Base-by-base conservation (phyloP, 768 basidiomycete genomes). In the Heimioporus sp. region DNA sequence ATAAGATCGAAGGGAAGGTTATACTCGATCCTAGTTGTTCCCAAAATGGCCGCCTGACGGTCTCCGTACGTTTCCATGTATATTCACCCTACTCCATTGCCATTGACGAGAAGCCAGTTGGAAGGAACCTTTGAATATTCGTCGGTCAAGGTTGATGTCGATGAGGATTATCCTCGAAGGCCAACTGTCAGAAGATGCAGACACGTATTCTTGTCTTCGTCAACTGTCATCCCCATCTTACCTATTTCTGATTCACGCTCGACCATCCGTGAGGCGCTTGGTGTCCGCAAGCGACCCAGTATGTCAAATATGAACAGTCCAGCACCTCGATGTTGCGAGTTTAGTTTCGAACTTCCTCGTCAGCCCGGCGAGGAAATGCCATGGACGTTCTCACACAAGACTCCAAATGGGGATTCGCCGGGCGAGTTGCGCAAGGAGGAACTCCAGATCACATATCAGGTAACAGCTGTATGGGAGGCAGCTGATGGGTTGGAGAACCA, bases 331-430 rank as follows among this genome's bases (percentile, higher is more conserved):
- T 65, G 75, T 42, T 70, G 64, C 49, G 65, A 75, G 41, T 89
- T 87, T 57, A 66, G 70, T 9, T 84, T 87, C 59, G 73, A 79
- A 9, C 72, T 86, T 32, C 83, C 84, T 31, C 74, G 72, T 28
- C 74, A 78, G 49, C 68, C 65, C 30, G 80, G 80, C 0, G 83
- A 85, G 59, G 83, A 84, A 56, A 67, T 89, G 42, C 87, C 87
- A 0, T 72, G 82, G 0, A 81, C 82, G 0, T 85, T 85, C 59
- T 73, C 72, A 30, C 68, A 73, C 8, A 65, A 73, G 9, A 68
- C 65, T 10, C 65, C 73, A 15, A 59, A 66, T 9, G 58, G 57
- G 13, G 53, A 60, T 39, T 62, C 55, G 16, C 50, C 53, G 24
- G 64, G 69, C 5, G 65, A 62, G 13, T 51, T 68, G 0, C 51